A percentile compares a stretch with the other conserved stretches of the same genome.
Conservation (phyloP, 805 yeast genomes). For the Priceomyces haplophilus region DNA sequence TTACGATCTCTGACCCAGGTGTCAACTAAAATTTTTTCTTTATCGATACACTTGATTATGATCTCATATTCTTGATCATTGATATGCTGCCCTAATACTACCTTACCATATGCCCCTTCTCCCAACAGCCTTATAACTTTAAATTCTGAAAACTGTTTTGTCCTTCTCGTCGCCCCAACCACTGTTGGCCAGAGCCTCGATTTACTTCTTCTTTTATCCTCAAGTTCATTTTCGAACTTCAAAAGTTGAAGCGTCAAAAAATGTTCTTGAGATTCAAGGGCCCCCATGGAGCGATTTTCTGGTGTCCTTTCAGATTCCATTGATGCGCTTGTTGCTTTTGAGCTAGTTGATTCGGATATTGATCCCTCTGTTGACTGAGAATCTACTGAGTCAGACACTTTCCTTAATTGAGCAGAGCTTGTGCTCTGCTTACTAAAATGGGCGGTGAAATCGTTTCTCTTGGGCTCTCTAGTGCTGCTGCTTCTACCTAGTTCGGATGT, state of each 20-base stretch:
- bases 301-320: constrained; percentile 2
- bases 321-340: constrained; percentile 8
- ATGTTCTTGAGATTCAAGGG: constrained; percentile 17
- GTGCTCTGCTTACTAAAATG: constrained; percentile 1
- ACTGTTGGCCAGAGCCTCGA: constrained; percentile 49
- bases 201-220: constrained; percentile 30
- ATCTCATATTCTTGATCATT: constrained; percentile 62
- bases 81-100: constrained; percentile 69
- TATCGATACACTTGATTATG: constrained; percentile 84
- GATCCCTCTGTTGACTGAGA: constrained; percentile 2
- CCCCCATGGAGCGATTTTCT: constrained; percentile 1
- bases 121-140: constrained; percentile 76
- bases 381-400: constrained; percentile 2
- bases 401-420: background rate
- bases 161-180: constrained; percentile 66
- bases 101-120: constrained; percentile 96
- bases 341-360: constrained; percentile 1
- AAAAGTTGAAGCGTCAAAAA: constrained; percentile 43
- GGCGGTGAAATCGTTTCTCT: constrained; percentile 5
- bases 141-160: constrained; percentile 70
- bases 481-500: constrained; percentile 29
- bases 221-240: constrained; percentile 42
- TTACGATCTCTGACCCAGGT: constrained; percentile 95
- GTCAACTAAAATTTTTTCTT: constrained; percentile 89
- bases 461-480: constrained; percentile 33